Evolutionary conservation across 306 rosid species (phyloP).

Genomic region (Cucurbita moschata): DNA sequence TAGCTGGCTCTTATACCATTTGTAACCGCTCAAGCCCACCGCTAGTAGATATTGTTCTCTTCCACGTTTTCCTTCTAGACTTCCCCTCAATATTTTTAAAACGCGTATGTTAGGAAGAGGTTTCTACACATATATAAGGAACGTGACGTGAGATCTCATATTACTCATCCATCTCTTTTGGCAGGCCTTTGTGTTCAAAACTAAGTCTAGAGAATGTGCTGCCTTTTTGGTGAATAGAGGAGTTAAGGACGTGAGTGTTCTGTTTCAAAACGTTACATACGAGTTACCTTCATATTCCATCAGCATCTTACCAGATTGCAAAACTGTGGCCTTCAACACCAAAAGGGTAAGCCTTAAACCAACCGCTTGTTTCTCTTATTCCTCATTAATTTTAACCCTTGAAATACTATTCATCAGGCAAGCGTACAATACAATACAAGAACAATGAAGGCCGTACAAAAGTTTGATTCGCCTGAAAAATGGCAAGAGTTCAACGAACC

Average conservation of each 20-base stretch:
- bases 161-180: too few species aligned
- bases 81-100: too few species aligned
- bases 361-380: too few species aligned
- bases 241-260: conserved; percentile 9
- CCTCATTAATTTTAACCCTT: background rate
- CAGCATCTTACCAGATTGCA: conserved; percentile 34
- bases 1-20: too few species aligned
- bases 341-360: conserved; percentile 12
- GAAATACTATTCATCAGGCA: conserved; percentile 11
- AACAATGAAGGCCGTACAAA: conserved; percentile 13
- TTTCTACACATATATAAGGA: too few species aligned
- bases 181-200: conserved; percentile 24
- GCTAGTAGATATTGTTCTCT: too few species aligned
- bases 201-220: conserved; percentile 21
- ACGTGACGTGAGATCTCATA: too few species aligned
- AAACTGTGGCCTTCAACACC: conserved; percentile 20
- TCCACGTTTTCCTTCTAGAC: too few species aligned
- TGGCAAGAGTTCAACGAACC: conserved; percentile 27
- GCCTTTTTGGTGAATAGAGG: conserved; percentile 31
- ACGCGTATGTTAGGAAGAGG: too few species aligned
- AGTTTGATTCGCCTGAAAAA: conserved; percentile 1
- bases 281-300: conserved; percentile 17
- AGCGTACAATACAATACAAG: conserved; percentile 17
- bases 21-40: too few species aligned
- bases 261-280: conserved; percentile 10